Percentiles rank a stretch among this genome's conserved stretches.
Conservation (phyloP, 2,329 filamentous ascomycete genomes). For the Cladosporium cucumerinum region DNA sequence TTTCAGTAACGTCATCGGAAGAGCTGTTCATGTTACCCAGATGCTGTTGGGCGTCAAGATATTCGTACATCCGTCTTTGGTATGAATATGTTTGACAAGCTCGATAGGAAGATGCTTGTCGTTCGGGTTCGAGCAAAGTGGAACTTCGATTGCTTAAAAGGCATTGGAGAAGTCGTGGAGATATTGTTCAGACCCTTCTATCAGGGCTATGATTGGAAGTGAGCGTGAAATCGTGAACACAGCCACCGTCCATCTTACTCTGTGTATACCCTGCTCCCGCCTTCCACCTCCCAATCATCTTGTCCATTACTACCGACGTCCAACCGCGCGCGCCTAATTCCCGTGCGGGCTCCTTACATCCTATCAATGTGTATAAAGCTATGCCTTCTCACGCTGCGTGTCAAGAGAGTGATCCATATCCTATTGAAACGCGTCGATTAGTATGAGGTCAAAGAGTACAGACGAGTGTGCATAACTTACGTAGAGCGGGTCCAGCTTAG, state of each 20-base stretch:
- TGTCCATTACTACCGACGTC: background rate
- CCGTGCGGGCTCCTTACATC: background rate
- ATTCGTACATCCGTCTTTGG: too few species aligned
- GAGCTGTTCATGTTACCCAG: too few species aligned
- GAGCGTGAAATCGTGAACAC: background rate
- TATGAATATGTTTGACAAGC: too few species aligned
- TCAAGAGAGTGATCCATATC: conserved; percentile 11
- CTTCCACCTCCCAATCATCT: background rate
- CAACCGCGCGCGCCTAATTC: background rate
- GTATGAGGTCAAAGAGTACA: too few species aligned
- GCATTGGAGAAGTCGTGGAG: background rate
- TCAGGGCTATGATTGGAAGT: background rate
- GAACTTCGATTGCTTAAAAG: background rate
- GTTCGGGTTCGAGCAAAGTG: too few species aligned
- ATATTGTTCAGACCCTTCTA: background rate
- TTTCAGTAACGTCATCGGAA: background rate
- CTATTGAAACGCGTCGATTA: background rate
- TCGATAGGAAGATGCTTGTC: too few species aligned
- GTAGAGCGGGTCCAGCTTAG: conserved; percentile 24
- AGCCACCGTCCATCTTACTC: background rate
- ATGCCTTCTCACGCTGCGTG: background rate
- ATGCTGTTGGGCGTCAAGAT: too few species aligned
- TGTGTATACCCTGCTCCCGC: background rate
- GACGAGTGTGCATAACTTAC: background rate
- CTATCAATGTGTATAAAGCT: background rate